Base-by-base conservation (phyloP, 1,284 basidiomycete species). In the Austroboletus niveus region DNA sequence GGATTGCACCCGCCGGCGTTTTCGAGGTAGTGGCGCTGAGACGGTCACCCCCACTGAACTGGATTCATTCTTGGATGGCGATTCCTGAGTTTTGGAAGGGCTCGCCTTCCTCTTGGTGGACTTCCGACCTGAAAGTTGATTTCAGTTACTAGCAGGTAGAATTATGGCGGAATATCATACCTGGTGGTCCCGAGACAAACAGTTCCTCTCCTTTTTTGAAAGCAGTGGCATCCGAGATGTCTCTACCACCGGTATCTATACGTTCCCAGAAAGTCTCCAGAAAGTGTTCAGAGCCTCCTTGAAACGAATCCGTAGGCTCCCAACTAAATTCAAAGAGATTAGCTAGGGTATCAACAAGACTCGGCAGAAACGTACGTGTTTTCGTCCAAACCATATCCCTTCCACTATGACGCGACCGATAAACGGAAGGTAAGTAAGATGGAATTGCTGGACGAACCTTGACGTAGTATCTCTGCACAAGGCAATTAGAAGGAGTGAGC, bases 301-400 rank as follows among this genome's bases (percentile, higher is more conserved):
- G 63, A 55, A 89, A 87, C 8, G 82, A 85, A 42, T 78, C 74
- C 14, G 69, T 63, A 7, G 87, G 86, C 57, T 89, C 87, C 86
- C 86, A 89, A 14, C 85, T 89, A 48, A 32, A 48, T 29, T 30
- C 48, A 34, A 36, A 42, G 17, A 12, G 22, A 51, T 63, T 51
- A n/a, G 40, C 52, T 9, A 53, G 46, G 32, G 48, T 8, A 27
- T 15, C 24, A 32, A 35, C n/a, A 20, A 24, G 27, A 42, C 43
- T 42, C 22, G 20, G 47, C 45, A 39, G n/a, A 45, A 9, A 76
- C 87, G 60, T 71, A 85, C 86, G 86, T 89, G 74, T 84, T 80
- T 35, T 85, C 82, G 1, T 75, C 69, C n/a, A 69, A 58, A 27
- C 60, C 63, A 59, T 85, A 89, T 12, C 79, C 79, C 64, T 86